These are phyloP conservation scores for Blastobotrys proliferans DNA, from an alignment of 1,139 yeast genomes.

Conservation along the genomic window DNA sequence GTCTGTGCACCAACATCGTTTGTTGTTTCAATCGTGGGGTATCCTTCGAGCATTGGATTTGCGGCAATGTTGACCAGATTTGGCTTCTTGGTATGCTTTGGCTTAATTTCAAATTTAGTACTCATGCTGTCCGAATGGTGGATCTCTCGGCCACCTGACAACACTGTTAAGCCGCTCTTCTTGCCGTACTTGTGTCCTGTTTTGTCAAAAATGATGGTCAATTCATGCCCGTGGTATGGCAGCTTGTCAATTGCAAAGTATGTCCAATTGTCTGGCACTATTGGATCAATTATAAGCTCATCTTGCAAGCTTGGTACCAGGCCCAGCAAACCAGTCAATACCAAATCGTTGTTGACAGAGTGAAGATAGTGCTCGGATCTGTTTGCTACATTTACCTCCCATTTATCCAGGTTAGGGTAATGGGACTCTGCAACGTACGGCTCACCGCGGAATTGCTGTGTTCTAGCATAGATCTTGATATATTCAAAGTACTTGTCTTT, in stretches of 20 bases:
- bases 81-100: not conserved
- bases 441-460: slow-evolving; percentile 1
- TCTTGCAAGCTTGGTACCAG: not conserved
- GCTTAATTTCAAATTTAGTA: not conserved
- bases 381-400: slow-evolving; percentile 2
- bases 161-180: not conserved
- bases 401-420: slow-evolving; percentile 1
- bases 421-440: slow-evolving; percentile 6
- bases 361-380: slow-evolving; percentile 4
- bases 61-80: not conserved
- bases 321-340: slow-evolving; percentile 3
- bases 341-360: not conserved
- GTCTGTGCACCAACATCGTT: not conserved
- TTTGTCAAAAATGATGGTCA: not conserved
- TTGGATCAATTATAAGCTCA: not conserved
- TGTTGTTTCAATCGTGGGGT: not conserved
- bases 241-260: not conserved
- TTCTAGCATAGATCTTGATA: not conserved
- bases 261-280: not conserved
- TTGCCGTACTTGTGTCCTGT: not conserved
- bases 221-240: not conserved
- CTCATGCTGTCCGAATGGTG: not conserved
- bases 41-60: not conserved
- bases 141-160: not conserved
- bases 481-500: not conserved